Base-by-base conservation (phyloP, 2,329 filamentous ascomycete genomes). In the Seiridium unicorne region DNA sequence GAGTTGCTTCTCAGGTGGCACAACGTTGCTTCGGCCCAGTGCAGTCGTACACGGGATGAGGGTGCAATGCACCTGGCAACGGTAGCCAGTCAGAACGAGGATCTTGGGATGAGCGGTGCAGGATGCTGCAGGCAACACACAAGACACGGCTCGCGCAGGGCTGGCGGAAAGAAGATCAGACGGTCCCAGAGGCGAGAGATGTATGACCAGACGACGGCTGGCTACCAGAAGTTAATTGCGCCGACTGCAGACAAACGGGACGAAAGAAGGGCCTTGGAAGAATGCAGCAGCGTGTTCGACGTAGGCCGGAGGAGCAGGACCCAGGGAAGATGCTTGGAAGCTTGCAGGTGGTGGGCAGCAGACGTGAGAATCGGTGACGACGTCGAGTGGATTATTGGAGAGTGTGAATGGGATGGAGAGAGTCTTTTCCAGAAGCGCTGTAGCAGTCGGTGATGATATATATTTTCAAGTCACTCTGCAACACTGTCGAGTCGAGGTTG, bases 11-110 rank as follows among this genome's bases (percentile, higher is more conserved):
- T 18, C 57, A 54, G 57, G 65, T 68, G 44, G 61, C 63, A 68
- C 66, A 61, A 60, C 59, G 62, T 58, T 61, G 44, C 51, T 64
- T 65, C 68, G 68, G 67, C 46, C 65, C 61, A 61, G 49, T 68
- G 67, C 67, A 69, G 67, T 62, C 61, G 62, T 58, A 60, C 59
- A 62, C 64, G 63, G 66, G 61, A 63, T 60, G 61, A 60, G 61
- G 59, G 62, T 61, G 65, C 62, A 61, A 64, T 62, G 61, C 64
- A 59, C 55, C 63, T 62, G 57, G 47, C 56, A 60, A 62, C 55
- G 62, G 66, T 66, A 68, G 61, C 65, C 64, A 65, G 62, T 63
- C 59, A 63, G 58, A 63, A 59, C 57, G 59, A 48, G 54, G 57
- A 57, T 46, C 62, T 58, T 56, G 42, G 53, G 59, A 59, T 49